Evolutionary conservation across 1,284 basidiomycete species (phyloP).

Genomic region (Leccinum fuscescens): DNA sequence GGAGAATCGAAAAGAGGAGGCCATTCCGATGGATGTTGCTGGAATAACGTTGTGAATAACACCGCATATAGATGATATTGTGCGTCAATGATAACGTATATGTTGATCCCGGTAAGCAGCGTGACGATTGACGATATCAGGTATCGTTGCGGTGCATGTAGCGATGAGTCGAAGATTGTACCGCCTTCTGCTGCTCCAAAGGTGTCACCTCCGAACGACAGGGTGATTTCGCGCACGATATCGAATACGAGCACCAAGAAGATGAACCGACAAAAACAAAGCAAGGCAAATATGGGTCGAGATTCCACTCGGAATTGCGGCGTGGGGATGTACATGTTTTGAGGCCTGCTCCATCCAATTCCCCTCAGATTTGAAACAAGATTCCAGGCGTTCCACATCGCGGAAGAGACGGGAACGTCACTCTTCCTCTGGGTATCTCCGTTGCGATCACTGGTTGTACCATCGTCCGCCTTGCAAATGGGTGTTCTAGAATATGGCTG

Average conservation of each 20-base stretch:
- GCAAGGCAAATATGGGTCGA: slow-evolving; percentile 15
- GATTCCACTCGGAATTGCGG: slow-evolving; percentile 21
- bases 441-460: neutral
- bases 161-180: slow-evolving; percentile 49
- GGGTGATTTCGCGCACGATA: neutral
- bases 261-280: slow-evolving; percentile 16
- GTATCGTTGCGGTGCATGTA: slow-evolving; percentile 43
- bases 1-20: slow-evolving; percentile 43
- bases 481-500: slow-evolving; percentile 19
- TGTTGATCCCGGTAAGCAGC: slow-evolving; percentile 38
- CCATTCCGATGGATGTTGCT: slow-evolving; percentile 38
- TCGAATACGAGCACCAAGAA: slow-evolving; percentile 16
- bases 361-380: slow-evolving; percentile 26
- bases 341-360: slow-evolving; percentile 27
- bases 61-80: slow-evolving; percentile 44
- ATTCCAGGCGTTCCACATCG: slow-evolving; percentile 31
- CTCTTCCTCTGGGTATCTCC: neutral
- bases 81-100: slow-evolving; percentile 44
- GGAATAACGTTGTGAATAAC: slow-evolving; percentile 40
- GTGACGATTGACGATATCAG: slow-evolving; percentile 42
- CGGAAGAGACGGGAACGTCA: slow-evolving; percentile 6
- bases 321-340: slow-evolving; percentile 9
- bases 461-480: slow-evolving; percentile 1
- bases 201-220: slow-evolving; percentile 20
- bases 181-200: slow-evolving; percentile 34